Conservation (phyloP, 768 basidiomycete species). For the Boletus reticulatus region DNA sequence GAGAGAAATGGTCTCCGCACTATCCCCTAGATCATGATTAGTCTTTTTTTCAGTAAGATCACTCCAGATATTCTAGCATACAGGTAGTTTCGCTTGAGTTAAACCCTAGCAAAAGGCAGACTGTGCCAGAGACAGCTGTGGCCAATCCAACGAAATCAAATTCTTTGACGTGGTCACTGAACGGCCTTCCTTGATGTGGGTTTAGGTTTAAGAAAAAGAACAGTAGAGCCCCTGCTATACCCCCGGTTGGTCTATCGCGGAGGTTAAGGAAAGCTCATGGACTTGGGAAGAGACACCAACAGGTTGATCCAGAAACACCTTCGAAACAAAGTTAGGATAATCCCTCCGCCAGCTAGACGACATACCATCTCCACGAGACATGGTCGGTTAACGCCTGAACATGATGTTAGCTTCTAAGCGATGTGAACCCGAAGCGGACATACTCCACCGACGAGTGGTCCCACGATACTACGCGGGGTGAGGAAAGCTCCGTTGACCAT, state of each 20-base stretch:
- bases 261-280: not conserved
- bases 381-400: conserved; percentile 34
- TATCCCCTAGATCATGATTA: conserved; percentile 23
- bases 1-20: conserved; percentile 34
- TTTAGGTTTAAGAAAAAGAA: conserved; percentile 38
- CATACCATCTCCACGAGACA: conserved; percentile 40
- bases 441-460: conserved; percentile 42
- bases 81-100: conserved; percentile 34
- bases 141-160: conserved; percentile 43
- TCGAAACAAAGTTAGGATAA: conserved; percentile 2
- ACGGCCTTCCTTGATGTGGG: conserved; percentile 30
- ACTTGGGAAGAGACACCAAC: conserved; percentile 14
- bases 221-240: conserved; percentile 28
- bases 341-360: not conserved
- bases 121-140: conserved; percentile 33
- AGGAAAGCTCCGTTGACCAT: not conserved
- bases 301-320: conserved; percentile 39
- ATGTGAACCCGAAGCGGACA: not conserved
- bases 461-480: conserved; percentile 33
- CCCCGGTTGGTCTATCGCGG: conserved; percentile 34
- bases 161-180: conserved; percentile 30
- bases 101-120: conserved; percentile 40
- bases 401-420: not conserved
- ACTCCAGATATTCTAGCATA: conserved; percentile 6
- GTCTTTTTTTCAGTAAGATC: not conserved